Evolutionary conservation across 805 yeast species (phyloP).

Genomic region (Pichia thaimueangensis): DNA sequence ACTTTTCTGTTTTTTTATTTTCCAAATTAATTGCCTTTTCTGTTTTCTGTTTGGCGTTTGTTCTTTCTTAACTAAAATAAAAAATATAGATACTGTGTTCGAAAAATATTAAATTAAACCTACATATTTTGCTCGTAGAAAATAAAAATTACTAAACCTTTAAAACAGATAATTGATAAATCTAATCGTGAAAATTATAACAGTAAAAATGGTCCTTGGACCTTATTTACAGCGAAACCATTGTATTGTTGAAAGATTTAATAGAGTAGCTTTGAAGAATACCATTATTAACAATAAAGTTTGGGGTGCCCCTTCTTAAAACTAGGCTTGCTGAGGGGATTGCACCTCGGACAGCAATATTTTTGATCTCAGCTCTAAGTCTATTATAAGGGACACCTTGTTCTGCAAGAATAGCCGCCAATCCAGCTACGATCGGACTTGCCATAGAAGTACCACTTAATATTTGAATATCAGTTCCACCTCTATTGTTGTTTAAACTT

Average conservation of each 20-base stretch:
- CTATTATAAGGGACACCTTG: constrained; percentile 41
- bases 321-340: constrained; percentile 42
- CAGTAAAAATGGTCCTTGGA: no score
- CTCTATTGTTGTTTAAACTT: constrained; percentile 39
- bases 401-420: constrained; percentile 49
- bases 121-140: no score
- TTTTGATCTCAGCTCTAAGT: constrained; percentile 37
- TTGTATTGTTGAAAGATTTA: no score
- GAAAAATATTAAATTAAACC: no score
- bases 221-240: no score
- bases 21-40: no score
- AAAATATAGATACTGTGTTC: background rate
- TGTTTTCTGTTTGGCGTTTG: background rate
- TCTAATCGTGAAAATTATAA: no score
- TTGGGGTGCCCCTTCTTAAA: constrained; percentile 52
- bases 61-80: no score
- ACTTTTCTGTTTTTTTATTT: background rate
- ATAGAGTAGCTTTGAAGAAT: background rate
- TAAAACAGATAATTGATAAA: no score
- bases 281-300: constrained; percentile 39
- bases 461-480: constrained; percentile 22
- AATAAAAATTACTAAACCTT: no score
- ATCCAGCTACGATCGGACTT: constrained; percentile 66
- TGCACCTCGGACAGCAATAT: constrained; percentile 39
- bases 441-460: constrained; percentile 82